Conservation (phyloP, 2,329 filamentous ascomycete genomes). For the Neonectria ditissima region DNA sequence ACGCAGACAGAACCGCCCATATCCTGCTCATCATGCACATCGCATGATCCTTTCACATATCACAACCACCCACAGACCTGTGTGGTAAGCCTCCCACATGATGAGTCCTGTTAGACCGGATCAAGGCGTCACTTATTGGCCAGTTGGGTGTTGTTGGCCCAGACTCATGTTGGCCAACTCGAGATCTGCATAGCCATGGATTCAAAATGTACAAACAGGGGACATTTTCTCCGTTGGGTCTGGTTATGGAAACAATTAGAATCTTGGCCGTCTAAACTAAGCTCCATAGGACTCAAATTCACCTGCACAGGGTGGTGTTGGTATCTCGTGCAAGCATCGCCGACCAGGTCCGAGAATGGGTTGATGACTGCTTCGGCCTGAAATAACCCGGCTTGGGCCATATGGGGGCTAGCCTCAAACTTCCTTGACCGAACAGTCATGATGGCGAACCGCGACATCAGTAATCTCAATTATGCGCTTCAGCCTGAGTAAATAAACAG, state of each 20-base stretch:
- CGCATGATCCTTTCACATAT: not conserved
- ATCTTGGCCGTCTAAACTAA: not conserved
- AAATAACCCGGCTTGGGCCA: not conserved
- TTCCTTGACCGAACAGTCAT: not conserved
- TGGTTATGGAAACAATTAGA: not conserved
- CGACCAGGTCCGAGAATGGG: not conserved
- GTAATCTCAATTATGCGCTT: not conserved
- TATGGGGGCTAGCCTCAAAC: not conserved
- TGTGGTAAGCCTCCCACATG: not conserved
- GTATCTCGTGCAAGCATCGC: not conserved
- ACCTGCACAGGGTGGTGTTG: too few species aligned
- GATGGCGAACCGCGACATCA: not conserved
- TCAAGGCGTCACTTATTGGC: not conserved
- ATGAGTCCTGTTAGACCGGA: not conserved
- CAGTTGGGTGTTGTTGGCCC: not conserved
- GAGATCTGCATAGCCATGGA: not conserved
- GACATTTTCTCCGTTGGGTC: not conserved
- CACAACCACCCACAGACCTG: not conserved
- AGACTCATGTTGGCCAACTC: not conserved
- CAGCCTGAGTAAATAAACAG: not conserved
- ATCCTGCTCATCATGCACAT: not conserved
- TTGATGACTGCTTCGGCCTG: not conserved
- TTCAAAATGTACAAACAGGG: not conserved
- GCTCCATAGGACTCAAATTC: too few species aligned
- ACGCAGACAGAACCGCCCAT: not conserved